phyloP scores from a whole-genome alignment of 768 basidiomycete genomes.

The Leccinum uliginosum region DNA sequence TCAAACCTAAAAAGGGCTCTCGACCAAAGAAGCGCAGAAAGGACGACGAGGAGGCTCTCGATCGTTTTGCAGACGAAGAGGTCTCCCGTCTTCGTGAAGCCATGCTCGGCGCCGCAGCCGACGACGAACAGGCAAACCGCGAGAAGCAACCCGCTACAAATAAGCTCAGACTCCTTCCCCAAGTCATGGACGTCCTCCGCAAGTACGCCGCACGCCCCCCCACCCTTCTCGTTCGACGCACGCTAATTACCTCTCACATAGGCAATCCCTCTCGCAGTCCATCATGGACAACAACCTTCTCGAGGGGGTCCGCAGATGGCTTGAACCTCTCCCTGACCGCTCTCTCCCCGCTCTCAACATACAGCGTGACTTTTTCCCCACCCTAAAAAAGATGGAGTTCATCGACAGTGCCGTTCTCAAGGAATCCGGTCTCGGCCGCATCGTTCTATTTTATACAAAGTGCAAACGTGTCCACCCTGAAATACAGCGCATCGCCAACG shows the following conservation, averaged over 20 bases:
- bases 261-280: constrained; percentile 80
- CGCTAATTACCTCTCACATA: constrained; percentile 27
- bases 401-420: constrained; percentile 90
- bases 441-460: constrained; percentile 94
- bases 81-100: constrained; percentile 83
- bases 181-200: constrained; percentile 88
- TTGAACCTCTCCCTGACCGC: constrained; percentile 90
- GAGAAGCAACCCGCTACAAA: constrained; percentile 77
- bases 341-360: constrained; percentile 95
- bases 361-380: constrained; percentile 84
- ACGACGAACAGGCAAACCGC: constrained; percentile 75
- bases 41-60: constrained; percentile 77
- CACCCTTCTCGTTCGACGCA: too few relatives aligned
- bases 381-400: constrained; percentile 83
- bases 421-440: constrained; percentile 83
- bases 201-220: constrained; percentile 52
- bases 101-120: constrained; percentile 84
- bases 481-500: constrained; percentile 75
- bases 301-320: constrained; percentile 84
- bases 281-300: constrained; percentile 95
- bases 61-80: constrained; percentile 85
- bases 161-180: constrained; percentile 81
- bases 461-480: constrained; percentile 84
- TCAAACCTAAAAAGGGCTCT: constrained; percentile 71
- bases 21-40: constrained; percentile 69